phyloP scores from a whole-genome alignment of 2,329 filamentous ascomycete genomes.

The Ophiocordyceps camponoti-rufipedis region DNA sequence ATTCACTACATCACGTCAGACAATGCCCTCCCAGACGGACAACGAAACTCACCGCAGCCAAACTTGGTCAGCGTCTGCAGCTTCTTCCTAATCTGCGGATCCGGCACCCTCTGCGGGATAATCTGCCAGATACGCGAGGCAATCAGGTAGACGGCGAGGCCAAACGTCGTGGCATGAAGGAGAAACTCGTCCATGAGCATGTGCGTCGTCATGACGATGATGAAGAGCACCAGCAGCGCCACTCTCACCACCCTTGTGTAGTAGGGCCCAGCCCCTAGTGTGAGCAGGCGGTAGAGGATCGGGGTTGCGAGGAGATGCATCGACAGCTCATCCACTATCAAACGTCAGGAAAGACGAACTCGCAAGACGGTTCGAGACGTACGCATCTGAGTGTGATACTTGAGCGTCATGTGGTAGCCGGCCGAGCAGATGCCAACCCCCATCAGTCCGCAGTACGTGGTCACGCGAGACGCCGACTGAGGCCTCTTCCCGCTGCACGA shows the following conservation, averaged over 20 bases:
- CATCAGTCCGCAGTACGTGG: slow-evolving; percentile 20
- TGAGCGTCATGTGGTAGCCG: slow-evolving; percentile 15
- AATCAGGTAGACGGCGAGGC: slow-evolving; percentile 15
- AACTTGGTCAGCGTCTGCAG: slow-evolving; percentile 6
- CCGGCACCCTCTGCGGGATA: slow-evolving; percentile 13
- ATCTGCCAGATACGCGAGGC: slow-evolving; percentile 11
- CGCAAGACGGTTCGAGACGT: slow-evolving; percentile 1
- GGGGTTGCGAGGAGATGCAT: slow-evolving; percentile 24
- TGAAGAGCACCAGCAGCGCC: slow-evolving; percentile 8
- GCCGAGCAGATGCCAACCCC: slow-evolving; percentile 15
- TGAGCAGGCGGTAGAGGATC: slow-evolving; percentile 20
- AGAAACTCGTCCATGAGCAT: slow-evolving; percentile 24
- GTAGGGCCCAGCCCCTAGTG: slow-evolving; percentile 11
- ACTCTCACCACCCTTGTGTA: slow-evolving; percentile 8
- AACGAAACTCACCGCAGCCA: slow-evolving; percentile 5
- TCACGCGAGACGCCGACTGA: slow-evolving; percentile 9
- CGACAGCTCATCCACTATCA: slow-evolving; percentile 17
- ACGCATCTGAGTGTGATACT: slow-evolving; percentile 18
- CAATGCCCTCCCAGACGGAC: neutral
- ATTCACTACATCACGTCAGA: slow-evolving; percentile 7
- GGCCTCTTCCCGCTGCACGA: slow-evolving; percentile 5
- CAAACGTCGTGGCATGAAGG: slow-evolving; percentile 18
- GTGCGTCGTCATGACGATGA: slow-evolving; percentile 19
- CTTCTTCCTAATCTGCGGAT: slow-evolving; percentile 6
- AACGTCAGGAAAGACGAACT: neutral